Evolutionary conservation across 164 flowering plant species (phyloP).

Genomic region (Vitis cinerea): DNA sequence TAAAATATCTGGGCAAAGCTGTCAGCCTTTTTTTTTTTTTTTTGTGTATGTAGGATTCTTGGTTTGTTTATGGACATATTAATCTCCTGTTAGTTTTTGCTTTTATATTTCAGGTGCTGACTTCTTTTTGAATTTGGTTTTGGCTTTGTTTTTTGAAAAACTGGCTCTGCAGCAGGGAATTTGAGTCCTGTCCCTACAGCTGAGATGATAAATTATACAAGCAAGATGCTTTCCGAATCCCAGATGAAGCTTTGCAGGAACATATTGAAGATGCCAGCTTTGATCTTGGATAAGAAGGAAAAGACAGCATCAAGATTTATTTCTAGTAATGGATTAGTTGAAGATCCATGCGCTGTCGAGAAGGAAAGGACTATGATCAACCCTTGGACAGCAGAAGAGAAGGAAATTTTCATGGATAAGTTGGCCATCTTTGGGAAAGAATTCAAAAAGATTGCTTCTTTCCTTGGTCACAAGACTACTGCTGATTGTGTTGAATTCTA

Average conservation of each 20-base stretch:
- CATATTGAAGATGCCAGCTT: conserved; percentile 77
- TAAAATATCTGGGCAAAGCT: too few relatives aligned
- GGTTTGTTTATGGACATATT: too few relatives aligned
- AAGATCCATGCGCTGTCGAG: conserved; percentile 85
- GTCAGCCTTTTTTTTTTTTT: neutral
- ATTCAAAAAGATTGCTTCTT: conserved; percentile 80
- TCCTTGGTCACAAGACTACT: conserved; percentile 81
- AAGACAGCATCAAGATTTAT: conserved; percentile 54
- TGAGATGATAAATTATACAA: conserved; percentile 45
- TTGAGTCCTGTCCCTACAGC: conserved; percentile 51
- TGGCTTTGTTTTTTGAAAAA: neutral
- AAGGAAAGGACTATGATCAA: conserved; percentile 74
- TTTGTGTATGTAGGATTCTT: too few relatives aligned
- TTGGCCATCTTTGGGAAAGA: conserved; percentile 75
- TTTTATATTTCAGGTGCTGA: neutral
- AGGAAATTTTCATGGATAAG: conserved; percentile 70
- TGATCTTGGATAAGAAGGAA: conserved; percentile 69
- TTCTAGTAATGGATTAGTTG: conserved; percentile 77
- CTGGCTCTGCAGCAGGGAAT: conserved; percentile 45
- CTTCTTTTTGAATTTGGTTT: neutral
- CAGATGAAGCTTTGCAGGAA: conserved; percentile 42
- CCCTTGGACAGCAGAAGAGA: conserved; percentile 87
- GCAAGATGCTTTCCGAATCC: conserved; percentile 60
- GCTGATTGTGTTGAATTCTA: conserved; percentile 96
- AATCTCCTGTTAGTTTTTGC: neutral